A percentile compares a stretch with the other conserved stretches of the same genome.
phyloP scores from a whole-genome alignment of 1,284 basidiomycete species.

The Anthracocystis panici-leucophaei region DNA sequence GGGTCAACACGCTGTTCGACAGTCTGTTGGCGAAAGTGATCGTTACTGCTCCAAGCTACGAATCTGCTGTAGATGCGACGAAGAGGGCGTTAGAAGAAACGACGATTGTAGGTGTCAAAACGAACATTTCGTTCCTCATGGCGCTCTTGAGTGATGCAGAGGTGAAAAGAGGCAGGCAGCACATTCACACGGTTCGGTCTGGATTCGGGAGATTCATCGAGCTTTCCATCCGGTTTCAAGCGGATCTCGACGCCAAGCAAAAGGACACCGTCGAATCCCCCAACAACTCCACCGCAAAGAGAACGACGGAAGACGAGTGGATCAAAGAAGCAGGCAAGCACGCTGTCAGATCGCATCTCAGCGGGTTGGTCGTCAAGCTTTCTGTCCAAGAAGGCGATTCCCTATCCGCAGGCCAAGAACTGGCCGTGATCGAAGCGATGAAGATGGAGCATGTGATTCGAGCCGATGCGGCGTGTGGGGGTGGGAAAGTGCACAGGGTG shows the following conservation, averaged over 20 bases:
- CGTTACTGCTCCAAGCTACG: constrained; percentile 40
- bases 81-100: constrained; percentile 23
- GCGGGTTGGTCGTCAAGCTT: constrained; percentile 31
- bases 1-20: constrained; percentile 47
- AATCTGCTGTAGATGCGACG: constrained; percentile 16
- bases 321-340: constrained; percentile 6
- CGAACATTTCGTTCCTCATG: constrained; percentile 34
- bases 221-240: constrained; percentile 7
- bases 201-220: constrained; percentile 9
- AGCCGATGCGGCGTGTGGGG: constrained; percentile 5
- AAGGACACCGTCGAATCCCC: not conserved
- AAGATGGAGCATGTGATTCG: constrained; percentile 74
- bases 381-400: constrained; percentile 60
- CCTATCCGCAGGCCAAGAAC: constrained; percentile 73
- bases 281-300: not conserved
- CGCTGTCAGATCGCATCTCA: constrained; percentile 28
- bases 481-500: constrained; percentile 22
- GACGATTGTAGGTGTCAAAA: constrained; percentile 32
- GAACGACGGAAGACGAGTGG: constrained; percentile 1
- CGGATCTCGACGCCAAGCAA: not conserved
- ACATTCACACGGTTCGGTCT: constrained; percentile 34
- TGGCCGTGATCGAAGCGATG: constrained; percentile 79
- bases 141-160: constrained; percentile 22
- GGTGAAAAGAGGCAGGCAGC: constrained; percentile 21
- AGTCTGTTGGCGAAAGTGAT: constrained; percentile 57